phyloP scores from a whole-genome alignment of 2,329 filamentous ascomycete species.

The Alternaria tenuissima region DNA sequence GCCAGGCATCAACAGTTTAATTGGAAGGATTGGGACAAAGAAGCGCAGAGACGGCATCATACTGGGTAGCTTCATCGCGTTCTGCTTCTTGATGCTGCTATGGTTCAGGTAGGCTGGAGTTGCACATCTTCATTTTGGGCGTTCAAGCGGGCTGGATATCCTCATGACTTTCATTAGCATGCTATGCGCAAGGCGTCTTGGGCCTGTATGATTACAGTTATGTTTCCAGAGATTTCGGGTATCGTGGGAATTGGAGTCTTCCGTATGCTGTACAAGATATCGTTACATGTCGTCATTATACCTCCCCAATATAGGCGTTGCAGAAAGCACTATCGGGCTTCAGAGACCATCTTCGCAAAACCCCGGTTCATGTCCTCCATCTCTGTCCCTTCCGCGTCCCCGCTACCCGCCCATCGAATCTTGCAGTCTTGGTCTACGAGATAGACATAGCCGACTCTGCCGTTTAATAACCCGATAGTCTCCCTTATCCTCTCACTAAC shows the following conservation, averaged over 20 bases:
- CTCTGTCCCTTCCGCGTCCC: conserved; percentile 70
- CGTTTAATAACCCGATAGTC: conserved; percentile 77
- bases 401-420: conserved; percentile 94
- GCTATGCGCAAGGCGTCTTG: conserved; percentile 23
- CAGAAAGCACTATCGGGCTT: conserved; percentile 21
- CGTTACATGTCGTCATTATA: conserved; percentile 2
- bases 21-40: conserved; percentile 90
- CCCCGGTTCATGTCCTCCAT: conserved; percentile 71
- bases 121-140: conserved; percentile 18
- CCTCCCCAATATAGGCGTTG: background rate
- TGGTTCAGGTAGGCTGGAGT: conserved; percentile 55
- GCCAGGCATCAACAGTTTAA: conserved; percentile 90
- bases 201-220: conserved; percentile 42
- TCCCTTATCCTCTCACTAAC: conserved; percentile 65
- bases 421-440: conserved; percentile 85
- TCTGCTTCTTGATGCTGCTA: conserved; percentile 88
- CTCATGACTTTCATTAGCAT: conserved; percentile 31
- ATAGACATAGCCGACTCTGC: conserved; percentile 93
- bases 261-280: conserved; percentile 10
- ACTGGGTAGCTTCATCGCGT: conserved; percentile 86
- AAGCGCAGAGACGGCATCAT: conserved; percentile 96
- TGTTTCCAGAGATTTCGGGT: conserved; percentile 19
- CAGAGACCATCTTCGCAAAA: conserved; percentile 65
- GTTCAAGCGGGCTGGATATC: conserved; percentile 40
- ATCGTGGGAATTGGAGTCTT: conserved; percentile 10